Base-by-base conservation (phyloP, 805 yeast genomes). In the Wickerhamomyces rabaulensis region DNA sequence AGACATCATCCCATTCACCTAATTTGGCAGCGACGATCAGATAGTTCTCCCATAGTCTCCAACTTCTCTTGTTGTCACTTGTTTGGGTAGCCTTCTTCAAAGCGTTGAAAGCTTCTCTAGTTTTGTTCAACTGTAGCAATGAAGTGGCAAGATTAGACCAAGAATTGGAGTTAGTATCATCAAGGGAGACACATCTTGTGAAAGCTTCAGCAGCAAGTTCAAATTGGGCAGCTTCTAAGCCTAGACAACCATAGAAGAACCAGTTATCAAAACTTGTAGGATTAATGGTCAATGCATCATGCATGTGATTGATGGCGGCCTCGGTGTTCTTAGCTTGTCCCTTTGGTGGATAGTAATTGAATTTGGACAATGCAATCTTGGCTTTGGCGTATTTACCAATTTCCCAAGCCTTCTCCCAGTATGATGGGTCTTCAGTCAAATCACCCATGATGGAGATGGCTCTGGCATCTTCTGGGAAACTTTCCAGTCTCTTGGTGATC, bases 101-200 rank as follows among this genome's bases (percentile, higher is more conserved):
- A 1, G 99, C 97, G 52, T 79, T 81, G 59, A 87, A 84, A 0
- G 98, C 96, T 54, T 89, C 95, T 52, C 78, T 75, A 19, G 77
- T 64, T 63, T 87, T 86, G 44, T 76, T 82, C 44, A 76, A 60
- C 51, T 76, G 77, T 36, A 90, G 67, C 45, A 87, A 73, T 0
- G 97, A 82, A 10, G 94, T 82, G 6, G 96, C 89, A 56, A 94
- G 73, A 60, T 94, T 94, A 10, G 95, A 82, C 99, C 99, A 94
- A 2, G 96, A 80, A 60, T 80, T 80, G 2, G 91, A 73, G 57
- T 82, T 89, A 0, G 82, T 75, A 21, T 87, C 95, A 62, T 90
- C 96, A 35, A 91, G 62, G 0, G 95, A 72, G 27, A 90, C 91
- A 68, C 97, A 89, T 57, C 97, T 74, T 0, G 96, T 84, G 62